Conservation (phyloP, 2,329 filamentous ascomycete species). For the Leptodontidium sp. region DNA sequence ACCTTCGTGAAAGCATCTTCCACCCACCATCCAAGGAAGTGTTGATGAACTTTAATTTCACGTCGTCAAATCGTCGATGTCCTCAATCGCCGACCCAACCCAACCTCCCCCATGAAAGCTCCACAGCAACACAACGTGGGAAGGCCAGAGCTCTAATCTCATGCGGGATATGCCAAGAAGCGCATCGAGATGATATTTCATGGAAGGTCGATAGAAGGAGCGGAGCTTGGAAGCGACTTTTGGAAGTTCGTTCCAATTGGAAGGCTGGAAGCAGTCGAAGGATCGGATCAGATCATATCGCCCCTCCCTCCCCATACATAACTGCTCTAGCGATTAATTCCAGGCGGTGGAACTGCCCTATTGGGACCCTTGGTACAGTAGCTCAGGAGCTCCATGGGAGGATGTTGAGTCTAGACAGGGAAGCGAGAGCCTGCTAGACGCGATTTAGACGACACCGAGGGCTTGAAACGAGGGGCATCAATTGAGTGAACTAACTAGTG, state of each 20-base stretch:
- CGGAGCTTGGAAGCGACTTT: not conserved
- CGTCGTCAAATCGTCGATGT: not conserved
- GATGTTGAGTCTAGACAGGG: not conserved
- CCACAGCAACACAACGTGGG: no score
- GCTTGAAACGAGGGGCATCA: conserved; percentile 7
- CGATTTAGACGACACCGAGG: conserved; percentile 11
- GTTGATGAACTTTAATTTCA: not conserved
- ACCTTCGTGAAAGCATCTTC: not conserved
- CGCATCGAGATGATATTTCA: not conserved
- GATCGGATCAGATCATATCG: not conserved
- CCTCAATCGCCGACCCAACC: not conserved
- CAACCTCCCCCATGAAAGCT: not conserved
- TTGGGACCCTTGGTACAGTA: not conserved
- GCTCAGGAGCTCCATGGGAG: no score
- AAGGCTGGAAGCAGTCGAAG: no score
- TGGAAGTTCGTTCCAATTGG: no score
- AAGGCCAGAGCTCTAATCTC: no score
- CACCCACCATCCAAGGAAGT: no score
- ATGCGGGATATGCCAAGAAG: no score
- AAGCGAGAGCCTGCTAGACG: not conserved
- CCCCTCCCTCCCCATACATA: no score
- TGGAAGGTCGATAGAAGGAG: conserved; percentile 1
- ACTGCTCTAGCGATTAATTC: no score
- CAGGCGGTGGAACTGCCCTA: conserved; percentile 1
- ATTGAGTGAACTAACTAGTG: not conserved